Percentiles rank a stretch among this genome's conserved stretches.
Evolutionary conservation across 106 monocot genomes (phyloP).

Genomic region (Cymbidium sinense): DNA sequence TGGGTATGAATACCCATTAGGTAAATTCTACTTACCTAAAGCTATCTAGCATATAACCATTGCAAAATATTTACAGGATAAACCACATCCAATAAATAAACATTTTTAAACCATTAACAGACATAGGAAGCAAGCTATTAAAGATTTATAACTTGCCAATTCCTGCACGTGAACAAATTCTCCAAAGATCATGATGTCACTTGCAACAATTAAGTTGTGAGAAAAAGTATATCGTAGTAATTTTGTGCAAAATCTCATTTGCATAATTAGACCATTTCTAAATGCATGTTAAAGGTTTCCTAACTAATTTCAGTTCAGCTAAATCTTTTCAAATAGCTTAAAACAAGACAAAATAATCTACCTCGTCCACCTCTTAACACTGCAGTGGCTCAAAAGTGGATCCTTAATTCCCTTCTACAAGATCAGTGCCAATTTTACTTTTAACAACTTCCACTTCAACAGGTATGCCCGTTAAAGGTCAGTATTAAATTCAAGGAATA

Average conservation of each 20-base stretch:
- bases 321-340: background rate
- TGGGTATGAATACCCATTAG: background rate
- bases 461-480: background rate
- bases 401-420: background rate
- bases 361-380: background rate
- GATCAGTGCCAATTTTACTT: background rate
- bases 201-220: no score
- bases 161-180: no score
- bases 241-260: background rate
- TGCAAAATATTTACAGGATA: background rate
- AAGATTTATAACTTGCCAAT: no score
- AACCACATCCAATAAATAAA: background rate
- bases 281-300: no score
- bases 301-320: background rate
- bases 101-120: background rate
- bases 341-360: background rate
- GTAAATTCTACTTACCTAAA: background rate
- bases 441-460: background rate
- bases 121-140: no score
- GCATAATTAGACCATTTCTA: background rate
- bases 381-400: background rate
- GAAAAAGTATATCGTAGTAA: background rate
- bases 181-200: background rate
- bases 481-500: background rate
- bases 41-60: background rate